Percentiles rank a stretch among this genome's conserved stretches.
Conservation (phyloP, 306 rosid genomes). For the Amphicarpaea edgeworthii region DNA sequence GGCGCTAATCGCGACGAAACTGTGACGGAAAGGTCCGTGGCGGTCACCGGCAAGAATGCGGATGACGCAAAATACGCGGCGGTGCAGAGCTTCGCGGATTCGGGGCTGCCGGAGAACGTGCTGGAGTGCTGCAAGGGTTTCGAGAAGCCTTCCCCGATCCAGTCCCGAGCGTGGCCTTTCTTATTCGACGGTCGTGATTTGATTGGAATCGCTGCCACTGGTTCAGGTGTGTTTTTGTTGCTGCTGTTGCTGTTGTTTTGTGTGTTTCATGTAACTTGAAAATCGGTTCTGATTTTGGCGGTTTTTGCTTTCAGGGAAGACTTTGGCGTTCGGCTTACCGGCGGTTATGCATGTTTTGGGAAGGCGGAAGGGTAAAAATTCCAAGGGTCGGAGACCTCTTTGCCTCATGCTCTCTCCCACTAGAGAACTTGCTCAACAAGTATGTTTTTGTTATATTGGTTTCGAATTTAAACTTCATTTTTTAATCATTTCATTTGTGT, state of each 20-base stretch:
- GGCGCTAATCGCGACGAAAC: conserved; percentile 42
- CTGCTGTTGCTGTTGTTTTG: no score
- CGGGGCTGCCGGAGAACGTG: conserved; percentile 75
- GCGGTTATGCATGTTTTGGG: conserved; percentile 82
- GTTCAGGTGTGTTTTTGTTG: conserved; percentile 66
- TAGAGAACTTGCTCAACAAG: conserved; percentile 97
- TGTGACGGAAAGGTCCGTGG: conserved; percentile 55
- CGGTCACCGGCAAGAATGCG: conserved; percentile 74
- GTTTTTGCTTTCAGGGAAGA: conserved; percentile 66
- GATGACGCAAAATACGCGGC: conserved; percentile 63
- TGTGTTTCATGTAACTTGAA: conserved; percentile 20
- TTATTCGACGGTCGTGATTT: conserved; percentile 88
- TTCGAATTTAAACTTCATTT: neutral
- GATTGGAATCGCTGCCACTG: conserved; percentile 96
- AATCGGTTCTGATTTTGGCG: conserved; percentile 31
- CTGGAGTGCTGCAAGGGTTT: conserved; percentile 84
- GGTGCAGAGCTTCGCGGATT: conserved; percentile 56
- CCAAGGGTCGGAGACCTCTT: conserved; percentile 79
- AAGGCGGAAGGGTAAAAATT: conserved; percentile 64
- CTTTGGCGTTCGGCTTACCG: conserved; percentile 92
- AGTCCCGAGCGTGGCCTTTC: conserved; percentile 94
- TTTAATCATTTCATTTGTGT: neutral
- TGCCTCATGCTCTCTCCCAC: conserved; percentile 94
- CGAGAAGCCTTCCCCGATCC: conserved; percentile 84
- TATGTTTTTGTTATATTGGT: conserved; percentile 46